Conservation (phyloP, 495 filamentous ascomycete genomes). For the Penicillium parvum region DNA sequence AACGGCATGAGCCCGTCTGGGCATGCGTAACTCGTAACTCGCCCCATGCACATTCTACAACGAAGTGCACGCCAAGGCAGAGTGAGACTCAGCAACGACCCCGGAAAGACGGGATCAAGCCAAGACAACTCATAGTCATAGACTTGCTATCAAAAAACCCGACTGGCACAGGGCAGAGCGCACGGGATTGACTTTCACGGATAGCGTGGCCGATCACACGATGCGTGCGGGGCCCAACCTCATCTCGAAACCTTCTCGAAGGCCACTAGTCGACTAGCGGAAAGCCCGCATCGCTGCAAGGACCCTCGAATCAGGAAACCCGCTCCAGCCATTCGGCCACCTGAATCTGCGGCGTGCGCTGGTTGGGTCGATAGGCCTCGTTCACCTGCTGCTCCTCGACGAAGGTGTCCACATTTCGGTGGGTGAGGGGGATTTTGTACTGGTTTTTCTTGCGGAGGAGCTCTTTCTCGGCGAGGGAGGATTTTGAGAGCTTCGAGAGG, state of each 20-base stretch:
- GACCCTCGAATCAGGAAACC: conserved; percentile 39
- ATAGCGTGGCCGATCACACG: not conserved
- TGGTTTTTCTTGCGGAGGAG: conserved; percentile 38
- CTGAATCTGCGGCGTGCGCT: conserved; percentile 55
- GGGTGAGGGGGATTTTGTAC: conserved; percentile 40
- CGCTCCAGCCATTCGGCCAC: conserved; percentile 66
- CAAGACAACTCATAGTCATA: not conserved
- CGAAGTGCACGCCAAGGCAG: conserved; percentile 25
- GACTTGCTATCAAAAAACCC: too few species aligned
- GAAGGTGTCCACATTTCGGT: conserved; percentile 44
- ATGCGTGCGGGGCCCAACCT: conserved; percentile 9
- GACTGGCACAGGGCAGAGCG: too few species aligned
- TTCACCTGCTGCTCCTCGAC: conserved; percentile 38
- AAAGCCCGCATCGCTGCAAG: not conserved
- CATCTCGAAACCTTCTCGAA: conserved; percentile 21
- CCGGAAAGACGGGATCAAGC: not conserved
- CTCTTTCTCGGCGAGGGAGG: conserved; percentile 39
- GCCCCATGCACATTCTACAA: conserved; percentile 7
- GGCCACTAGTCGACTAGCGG: conserved; percentile 15
- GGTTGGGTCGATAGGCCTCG: conserved; percentile 56
- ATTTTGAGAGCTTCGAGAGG: conserved; percentile 32
- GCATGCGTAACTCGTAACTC: conserved; percentile 13
- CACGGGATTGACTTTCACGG: conserved; percentile 2
- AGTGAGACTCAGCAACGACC: conserved; percentile 2
- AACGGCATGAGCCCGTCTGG: conserved; percentile 6